Base-by-base conservation (phyloP, 768 basidiomycete genomes). In the Coprinopsis cinerea region DNA sequence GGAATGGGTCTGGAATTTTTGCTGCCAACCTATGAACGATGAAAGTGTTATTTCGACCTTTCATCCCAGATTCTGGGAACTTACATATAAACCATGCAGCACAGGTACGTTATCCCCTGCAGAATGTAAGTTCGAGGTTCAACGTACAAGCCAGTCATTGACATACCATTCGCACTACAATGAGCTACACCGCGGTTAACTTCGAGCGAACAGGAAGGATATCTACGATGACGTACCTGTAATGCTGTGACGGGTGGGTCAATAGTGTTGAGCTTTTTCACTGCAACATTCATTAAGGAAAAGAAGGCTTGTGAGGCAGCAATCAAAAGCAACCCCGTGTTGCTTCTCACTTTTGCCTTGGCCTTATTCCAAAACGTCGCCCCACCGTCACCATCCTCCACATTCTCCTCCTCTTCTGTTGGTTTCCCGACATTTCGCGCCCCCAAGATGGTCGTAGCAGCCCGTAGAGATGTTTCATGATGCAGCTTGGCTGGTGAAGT, bases 1-100 rank as follows among this genome's bases (percentile, higher is more conserved):
- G 57, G 32, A 82, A 64, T 0, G 86, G 85, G 59, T 91, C 69
- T 2, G 65, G 63, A 2, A 73, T 62, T 18, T 66, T 54, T 55
- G 61, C 74, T 67, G 74, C 54, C 14, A 62, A 35, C 68, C 68
- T 70, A 56, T 72, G 69, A 70, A 53, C n/a, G 30, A 32, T 15
- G 15, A 28, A 4, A 36, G 17, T 48, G 36, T 5, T 39, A 9
- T 13, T 20, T 7, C 20, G 22, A 6, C 17, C 4, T 9, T 11
- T 2, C 1, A 14, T n/a, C n/a, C 20, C 6, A 11, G 24, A 7
- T 5, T n/a, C 18, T 3, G 11, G 24, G 7, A 20, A 36, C 51
- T 32, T 36, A 55, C 57, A 57, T 55, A 20, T 53, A 57, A 1
- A 44, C 44, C 11, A 57, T 27, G 14, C 51, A 51, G 27, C 48